Base-by-base conservation (phyloP, 192 early-diverging fungal genomes). In the Spinellus fusiger region DNA sequence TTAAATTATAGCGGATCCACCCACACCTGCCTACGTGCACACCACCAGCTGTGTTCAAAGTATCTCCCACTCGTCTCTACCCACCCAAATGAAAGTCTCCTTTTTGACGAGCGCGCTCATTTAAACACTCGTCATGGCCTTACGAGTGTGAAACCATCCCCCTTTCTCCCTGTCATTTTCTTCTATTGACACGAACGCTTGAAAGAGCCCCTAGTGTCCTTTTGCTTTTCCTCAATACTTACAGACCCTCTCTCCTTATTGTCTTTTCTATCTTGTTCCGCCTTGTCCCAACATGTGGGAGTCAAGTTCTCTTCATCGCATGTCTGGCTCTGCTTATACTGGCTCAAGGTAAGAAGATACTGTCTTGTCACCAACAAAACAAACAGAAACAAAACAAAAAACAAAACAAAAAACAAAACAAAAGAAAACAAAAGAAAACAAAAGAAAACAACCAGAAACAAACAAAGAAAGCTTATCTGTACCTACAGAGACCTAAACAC, bases 111-210 rank as follows among this genome's bases (percentile, higher is more conserved):
- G 40, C 40, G 40, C 40, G 40, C 40, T 44, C 13, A 44, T 44
- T 44, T 44, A 44, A 44, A 44, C 10, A 44, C 13, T n/a, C 18
- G 10, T 12, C 13, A 44, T n/a, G 40, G 40, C 13, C 40, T 44
- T 44, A 18, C 15, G 3, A n/a, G 40, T 44, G 40, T 44, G 10
- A 12, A 44, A 44, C 40, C 40, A 44, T 44, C 40, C 40, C 40
- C 10, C n/a, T n/a, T 44, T 44, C 18, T 18, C 18, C 40, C 40
- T 44, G 40, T 44, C 40, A 44, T 18, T 44, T 18, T 44, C 40
- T 44, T 44, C 40, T 44, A 44, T 44, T 44, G 18, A 44, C 40
- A 44, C 40, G 40, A 44, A 44, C 40, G 40, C 40, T 44, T 44
- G 13, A 3, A 44, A 6, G 13, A 44, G 40, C 40, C 40, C 40